Evolutionary conservation across 2,329 filamentous ascomycete species (phyloP).

Genomic region (Paracoccidioides brasiliensis): DNA sequence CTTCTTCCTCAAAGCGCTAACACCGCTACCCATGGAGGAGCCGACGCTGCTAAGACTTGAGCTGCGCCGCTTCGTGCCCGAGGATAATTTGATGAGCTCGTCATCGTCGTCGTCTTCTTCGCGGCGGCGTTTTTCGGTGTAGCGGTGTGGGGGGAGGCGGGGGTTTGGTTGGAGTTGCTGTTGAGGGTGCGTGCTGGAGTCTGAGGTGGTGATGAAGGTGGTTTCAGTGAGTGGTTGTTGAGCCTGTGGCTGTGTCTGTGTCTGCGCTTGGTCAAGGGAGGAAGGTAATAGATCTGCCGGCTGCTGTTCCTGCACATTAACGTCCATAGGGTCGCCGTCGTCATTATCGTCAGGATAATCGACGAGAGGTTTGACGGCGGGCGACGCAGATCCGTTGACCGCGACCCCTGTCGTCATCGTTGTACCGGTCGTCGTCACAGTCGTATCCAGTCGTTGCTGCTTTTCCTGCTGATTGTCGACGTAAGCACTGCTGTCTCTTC

Average conservation of each 20-base stretch:
- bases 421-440: slow-evolving; percentile 16
- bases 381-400: slow-evolving; percentile 48
- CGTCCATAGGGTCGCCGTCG: slow-evolving; percentile 55
- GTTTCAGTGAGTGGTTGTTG: not conserved
- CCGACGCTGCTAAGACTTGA: slow-evolving; percentile 25
- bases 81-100: slow-evolving; percentile 69
- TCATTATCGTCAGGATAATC: slow-evolving; percentile 91
- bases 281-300: slow-evolving; percentile 7
- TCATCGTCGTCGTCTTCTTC: slow-evolving; percentile 86
- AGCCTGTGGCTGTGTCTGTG: not conserved
- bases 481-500: slow-evolving; percentile 6
- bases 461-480: slow-evolving; percentile 25
- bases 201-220: not conserved
- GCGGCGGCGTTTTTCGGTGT: slow-evolving; percentile 78
- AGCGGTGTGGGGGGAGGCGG: slow-evolving; percentile 51
- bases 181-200: not conserved
- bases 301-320: slow-evolving; percentile 22
- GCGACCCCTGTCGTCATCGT: slow-evolving; percentile 16
- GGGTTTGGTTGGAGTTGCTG: not conserved
- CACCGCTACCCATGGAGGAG: slow-evolving; percentile 7
- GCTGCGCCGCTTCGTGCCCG: slow-evolving; percentile 34
- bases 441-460: slow-evolving; percentile 1
- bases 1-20: slow-evolving; percentile 21
- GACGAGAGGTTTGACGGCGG: slow-evolving; percentile 60
- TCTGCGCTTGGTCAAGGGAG: not conserved